Percentiles rank a stretch among this genome's conserved stretches.
Evolutionary conservation across 2,329 filamentous ascomycete genomes (phyloP).

Genomic region (Diplodia scrobiculata): DNA sequence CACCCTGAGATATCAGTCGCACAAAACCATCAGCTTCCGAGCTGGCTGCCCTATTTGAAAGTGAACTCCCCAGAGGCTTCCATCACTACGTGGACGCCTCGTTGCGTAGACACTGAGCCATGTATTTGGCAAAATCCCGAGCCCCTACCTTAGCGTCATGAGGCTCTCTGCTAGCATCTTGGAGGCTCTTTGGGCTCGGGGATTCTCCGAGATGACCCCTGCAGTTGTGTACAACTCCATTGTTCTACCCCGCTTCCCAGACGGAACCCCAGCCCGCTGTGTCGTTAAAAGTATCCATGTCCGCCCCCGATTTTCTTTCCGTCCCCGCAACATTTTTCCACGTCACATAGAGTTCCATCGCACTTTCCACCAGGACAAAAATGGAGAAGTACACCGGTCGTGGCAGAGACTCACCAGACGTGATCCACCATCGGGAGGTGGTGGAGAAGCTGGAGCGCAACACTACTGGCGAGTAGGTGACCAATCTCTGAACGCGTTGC

Average conservation of each 20-base stretch:
- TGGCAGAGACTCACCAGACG: slow-evolving; percentile 27
- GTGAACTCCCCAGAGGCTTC: neutral
- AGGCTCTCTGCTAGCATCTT: neutral
- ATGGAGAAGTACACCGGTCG: neutral
- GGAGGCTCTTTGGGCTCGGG: neutral
- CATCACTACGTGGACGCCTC: too few relatives aligned
- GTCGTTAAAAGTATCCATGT: neutral
- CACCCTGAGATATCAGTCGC: too few relatives aligned
- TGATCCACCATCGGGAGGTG: slow-evolving; percentile 36
- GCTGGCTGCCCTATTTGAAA: too few relatives aligned
- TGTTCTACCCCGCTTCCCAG: slow-evolving; percentile 14
- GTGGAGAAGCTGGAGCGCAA: slow-evolving; percentile 38
- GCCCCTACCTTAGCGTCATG: neutral
- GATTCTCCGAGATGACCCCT: neutral
- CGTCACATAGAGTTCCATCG: too few relatives aligned
- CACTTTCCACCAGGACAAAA: too few relatives aligned
- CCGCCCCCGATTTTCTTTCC: neutral
- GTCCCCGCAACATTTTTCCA: too few relatives aligned
- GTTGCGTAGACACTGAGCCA: too few relatives aligned
- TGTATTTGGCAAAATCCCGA: neutral
- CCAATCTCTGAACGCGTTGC: neutral
- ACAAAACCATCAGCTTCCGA: too few relatives aligned
- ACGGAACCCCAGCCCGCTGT: neutral
- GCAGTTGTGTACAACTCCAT: neutral
- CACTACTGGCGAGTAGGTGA: slow-evolving; percentile 39